Conservation (phyloP, 805 yeast species). For the Candida bentonensis region DNA sequence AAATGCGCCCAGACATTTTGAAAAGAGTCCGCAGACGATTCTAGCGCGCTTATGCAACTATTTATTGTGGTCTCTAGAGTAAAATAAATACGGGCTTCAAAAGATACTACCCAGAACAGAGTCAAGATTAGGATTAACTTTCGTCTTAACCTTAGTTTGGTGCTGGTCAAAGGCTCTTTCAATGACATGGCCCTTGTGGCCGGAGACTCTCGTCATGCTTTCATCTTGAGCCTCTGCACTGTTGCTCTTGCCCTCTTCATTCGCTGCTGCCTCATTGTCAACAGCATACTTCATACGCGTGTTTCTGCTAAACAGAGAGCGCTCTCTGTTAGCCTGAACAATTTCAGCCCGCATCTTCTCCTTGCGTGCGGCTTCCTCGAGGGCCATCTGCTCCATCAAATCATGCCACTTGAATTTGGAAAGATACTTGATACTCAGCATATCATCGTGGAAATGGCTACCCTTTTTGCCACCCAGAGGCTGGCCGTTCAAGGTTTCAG, state of each 20-base stretch:
- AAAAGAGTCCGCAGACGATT: neutral
- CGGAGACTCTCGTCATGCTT: neutral
- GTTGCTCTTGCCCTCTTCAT: slow-evolving; percentile 5
- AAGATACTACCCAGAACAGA: neutral
- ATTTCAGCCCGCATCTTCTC: slow-evolving; percentile 79
- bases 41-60: neutral
- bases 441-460: slow-evolving; percentile 84
- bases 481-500: slow-evolving; percentile 74
- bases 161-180: slow-evolving; percentile 61
- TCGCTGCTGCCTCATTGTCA: slow-evolving; percentile 36
- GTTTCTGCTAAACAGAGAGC: neutral
- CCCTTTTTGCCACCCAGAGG: slow-evolving; percentile 87
- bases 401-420: slow-evolving; percentile 93
- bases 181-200: slow-evolving; percentile 15
- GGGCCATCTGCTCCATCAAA: slow-evolving; percentile 82
- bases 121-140: neutral
- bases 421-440: slow-evolving; percentile 77
- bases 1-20: neutral
- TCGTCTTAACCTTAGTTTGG: slow-evolving; percentile 38
- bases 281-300: neutral
- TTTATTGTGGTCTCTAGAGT: no score
- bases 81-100: neutral
- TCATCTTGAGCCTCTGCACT: slow-evolving; percentile 13
- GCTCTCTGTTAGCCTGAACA: slow-evolving; percentile 68
- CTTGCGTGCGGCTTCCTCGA: slow-evolving; percentile 79